phyloP scores from a whole-genome alignment of 2,329 filamentous ascomycete genomes.

The Fusarium pseudograminearum region DNA sequence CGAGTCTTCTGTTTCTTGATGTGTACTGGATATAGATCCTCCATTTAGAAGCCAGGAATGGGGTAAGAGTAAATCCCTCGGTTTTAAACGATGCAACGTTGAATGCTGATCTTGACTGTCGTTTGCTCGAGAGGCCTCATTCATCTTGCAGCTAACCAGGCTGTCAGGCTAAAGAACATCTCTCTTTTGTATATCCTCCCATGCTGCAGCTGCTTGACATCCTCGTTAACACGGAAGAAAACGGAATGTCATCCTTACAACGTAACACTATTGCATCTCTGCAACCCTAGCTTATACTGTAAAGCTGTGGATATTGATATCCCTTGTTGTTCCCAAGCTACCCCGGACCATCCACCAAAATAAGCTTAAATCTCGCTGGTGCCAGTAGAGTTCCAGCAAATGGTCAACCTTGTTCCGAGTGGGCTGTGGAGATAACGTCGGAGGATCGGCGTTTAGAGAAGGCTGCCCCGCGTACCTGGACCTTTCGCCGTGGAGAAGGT shows the following conservation, averaged over 20 bases:
- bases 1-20: background rate
- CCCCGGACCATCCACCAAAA: slow-evolving; percentile 5
- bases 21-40: background rate
- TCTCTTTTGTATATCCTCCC: background rate
- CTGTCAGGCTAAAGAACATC: background rate
- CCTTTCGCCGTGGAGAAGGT: background rate
- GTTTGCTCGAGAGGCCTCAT: too few relatives aligned
- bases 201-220: background rate
- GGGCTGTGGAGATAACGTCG: slow-evolving; percentile 32
- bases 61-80: background rate
- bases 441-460: slow-evolving; percentile 37
- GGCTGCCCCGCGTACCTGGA: slow-evolving; percentile 34
- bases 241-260: slow-evolving; percentile 2
- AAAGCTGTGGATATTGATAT: background rate
- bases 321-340: background rate
- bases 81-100: background rate
- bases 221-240: slow-evolving; percentile 10
- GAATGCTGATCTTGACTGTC: slow-evolving; percentile 12
- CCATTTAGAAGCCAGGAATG: background rate
- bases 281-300: background rate
- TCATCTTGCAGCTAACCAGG: background rate
- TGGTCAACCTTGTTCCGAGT: slow-evolving; percentile 3
- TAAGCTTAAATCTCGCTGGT: slow-evolving; percentile 31
- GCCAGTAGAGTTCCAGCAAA: slow-evolving; percentile 18
- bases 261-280: background rate